A percentile compares a stretch with the other conserved stretches of the same genome.
Evolutionary conservation across 148 eudicot species (phyloP).

Genomic region (Limonium bicolor): DNA sequence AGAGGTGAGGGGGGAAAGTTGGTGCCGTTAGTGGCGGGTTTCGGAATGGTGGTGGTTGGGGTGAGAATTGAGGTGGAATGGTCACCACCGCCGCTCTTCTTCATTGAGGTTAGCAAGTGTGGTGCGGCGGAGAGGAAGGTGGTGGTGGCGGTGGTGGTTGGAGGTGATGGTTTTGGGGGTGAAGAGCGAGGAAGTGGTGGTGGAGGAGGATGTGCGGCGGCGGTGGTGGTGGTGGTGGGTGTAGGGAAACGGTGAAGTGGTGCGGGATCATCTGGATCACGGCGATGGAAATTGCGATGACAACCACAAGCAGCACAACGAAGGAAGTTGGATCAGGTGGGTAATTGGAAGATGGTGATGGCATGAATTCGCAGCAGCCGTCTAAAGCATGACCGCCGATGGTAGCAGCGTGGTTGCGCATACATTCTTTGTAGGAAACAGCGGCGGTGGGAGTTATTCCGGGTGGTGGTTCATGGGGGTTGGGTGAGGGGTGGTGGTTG

Average conservation of each 20-base stretch:
- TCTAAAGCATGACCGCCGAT: conserved; percentile 76
- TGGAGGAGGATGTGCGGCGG: background rate
- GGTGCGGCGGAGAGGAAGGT: conserved; percentile 1
- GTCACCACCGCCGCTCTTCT: background rate
- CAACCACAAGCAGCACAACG: conserved; percentile 3
- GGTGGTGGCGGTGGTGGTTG: background rate
- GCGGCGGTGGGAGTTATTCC: background rate
- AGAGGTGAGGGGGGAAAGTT: too few species aligned
- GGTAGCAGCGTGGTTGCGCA: conserved; percentile 67
- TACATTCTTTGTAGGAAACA: conserved; percentile 48
- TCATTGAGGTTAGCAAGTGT: background rate
- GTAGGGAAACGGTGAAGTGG: background rate
- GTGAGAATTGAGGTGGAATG: too few species aligned
- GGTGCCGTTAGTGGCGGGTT: background rate
- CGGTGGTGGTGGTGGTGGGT: too few species aligned
- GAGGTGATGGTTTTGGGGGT: background rate
- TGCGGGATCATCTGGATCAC: conserved; percentile 1
- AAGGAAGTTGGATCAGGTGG: background rate
- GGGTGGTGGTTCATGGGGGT: background rate
- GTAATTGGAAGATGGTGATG: conserved; percentile 25
- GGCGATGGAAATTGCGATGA: conserved; percentile 4
- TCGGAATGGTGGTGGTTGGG: background rate
- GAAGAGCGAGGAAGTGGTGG: background rate
- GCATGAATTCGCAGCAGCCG: conserved; percentile 89
- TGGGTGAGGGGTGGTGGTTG: conserved; percentile 6